A percentile compares a stretch with the other conserved stretches of the same genome.
Conservation (phyloP, 2,329 filamentous ascomycete genomes). For the Pseudogymnoascus sp. region DNA sequence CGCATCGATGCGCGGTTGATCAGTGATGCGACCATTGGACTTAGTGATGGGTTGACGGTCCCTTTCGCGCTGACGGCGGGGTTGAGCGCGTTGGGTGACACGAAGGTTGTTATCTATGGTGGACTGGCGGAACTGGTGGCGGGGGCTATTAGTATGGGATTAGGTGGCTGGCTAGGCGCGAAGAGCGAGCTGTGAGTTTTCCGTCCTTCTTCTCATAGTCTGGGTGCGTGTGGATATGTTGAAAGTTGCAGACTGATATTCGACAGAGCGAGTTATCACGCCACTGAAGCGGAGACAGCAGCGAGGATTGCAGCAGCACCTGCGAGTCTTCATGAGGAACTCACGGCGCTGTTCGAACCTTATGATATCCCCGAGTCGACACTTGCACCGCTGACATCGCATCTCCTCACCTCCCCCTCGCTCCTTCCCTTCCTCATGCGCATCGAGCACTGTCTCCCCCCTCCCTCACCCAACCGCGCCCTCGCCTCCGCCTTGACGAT, state of each 20-base stretch:
- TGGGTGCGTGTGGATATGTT: no score
- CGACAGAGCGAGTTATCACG: constrained; percentile 26
- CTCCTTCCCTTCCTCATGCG: constrained; percentile 33
- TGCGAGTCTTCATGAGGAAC: constrained; percentile 20
- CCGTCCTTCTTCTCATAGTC: background rate
- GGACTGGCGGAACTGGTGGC: constrained; percentile 54
- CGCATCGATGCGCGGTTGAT: constrained; percentile 29
- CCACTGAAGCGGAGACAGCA: constrained; percentile 22
- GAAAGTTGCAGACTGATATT: background rate
- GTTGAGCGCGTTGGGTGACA: constrained; percentile 39
- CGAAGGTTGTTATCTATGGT: constrained; percentile 47
- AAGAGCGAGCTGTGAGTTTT: constrained; percentile 34
- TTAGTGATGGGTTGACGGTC: constrained; percentile 55
- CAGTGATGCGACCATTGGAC: constrained; percentile 50
- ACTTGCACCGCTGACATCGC: constrained; percentile 27
- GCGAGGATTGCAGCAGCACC: constrained; percentile 21
- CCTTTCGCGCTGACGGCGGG: constrained; percentile 56
- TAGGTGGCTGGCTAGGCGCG: constrained; percentile 51
- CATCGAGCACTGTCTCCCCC: constrained; percentile 28
- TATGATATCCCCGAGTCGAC: constrained; percentile 27
- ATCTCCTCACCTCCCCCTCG: constrained; percentile 25
- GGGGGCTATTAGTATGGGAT: constrained; percentile 54
- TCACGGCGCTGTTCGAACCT: constrained; percentile 29
- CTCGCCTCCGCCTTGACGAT: constrained; percentile 43
- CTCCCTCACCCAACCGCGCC: constrained; percentile 25